phyloP scores from a whole-genome alignment of 306 rosid genomes.

The Fragaria ananassa region DNA sequence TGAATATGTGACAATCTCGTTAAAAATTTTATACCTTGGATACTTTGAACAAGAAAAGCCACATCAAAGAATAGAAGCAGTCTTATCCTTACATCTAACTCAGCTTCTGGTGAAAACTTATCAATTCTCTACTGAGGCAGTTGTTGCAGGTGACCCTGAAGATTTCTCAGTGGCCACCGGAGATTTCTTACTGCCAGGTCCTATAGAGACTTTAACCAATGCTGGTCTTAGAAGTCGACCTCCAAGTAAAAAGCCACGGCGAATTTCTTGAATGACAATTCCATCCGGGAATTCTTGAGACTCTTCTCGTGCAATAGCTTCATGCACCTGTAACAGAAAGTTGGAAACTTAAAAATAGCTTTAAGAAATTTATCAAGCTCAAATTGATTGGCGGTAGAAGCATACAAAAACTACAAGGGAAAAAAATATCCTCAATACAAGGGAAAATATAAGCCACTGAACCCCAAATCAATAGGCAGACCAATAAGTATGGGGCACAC shows the following conservation, averaged over 20 bases:
- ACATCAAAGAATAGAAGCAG: conserved; percentile 1
- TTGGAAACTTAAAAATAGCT: conserved; percentile 4
- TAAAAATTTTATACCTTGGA: background rate
- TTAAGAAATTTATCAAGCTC: conserved; percentile 3
- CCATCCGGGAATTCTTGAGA: conserved; percentile 76
- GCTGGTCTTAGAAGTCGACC: conserved; percentile 85
- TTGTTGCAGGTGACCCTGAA: conserved; percentile 50
- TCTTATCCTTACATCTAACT: conserved; percentile 6
- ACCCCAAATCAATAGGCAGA: background rate
- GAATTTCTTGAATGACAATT: conserved; percentile 59
- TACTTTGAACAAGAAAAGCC: background rate
- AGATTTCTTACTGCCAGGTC: conserved; percentile 57
- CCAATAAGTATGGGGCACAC: background rate
- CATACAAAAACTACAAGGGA: background rate
- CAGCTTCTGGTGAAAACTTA: conserved; percentile 21
- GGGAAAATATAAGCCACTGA: background rate
- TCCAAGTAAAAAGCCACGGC: conserved; percentile 72
- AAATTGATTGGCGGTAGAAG: background rate
- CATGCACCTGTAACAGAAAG: conserved; percentile 57
- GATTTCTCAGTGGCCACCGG: conserved; percentile 32
- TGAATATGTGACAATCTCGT: background rate
- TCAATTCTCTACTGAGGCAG: conserved; percentile 57
- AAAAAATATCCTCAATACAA: too few relatives aligned
- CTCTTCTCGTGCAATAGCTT: conserved; percentile 83
- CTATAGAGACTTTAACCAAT: conserved; percentile 73